Conservation (phyloP, 306 rosid species). For the Fagus crenata region DNA sequence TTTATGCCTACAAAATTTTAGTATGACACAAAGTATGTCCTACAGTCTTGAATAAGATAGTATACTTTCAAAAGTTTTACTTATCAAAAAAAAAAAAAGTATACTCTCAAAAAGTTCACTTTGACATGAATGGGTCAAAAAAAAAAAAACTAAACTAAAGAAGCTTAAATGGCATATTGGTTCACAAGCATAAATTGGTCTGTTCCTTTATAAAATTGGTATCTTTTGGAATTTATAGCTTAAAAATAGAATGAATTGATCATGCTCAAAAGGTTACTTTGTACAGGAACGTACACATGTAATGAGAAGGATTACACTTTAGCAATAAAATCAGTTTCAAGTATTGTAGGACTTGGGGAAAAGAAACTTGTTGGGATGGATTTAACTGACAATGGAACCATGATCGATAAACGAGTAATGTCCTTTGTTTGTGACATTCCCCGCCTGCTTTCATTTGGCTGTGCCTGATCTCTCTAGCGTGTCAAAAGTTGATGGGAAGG, state of each 20-base stretch:
- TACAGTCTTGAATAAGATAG: neutral
- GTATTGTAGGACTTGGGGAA: neutral
- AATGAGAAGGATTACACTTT: neutral
- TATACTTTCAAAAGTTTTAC: neutral
- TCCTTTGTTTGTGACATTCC: neutral
- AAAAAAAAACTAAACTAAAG: neutral
- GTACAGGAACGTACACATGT: neutral
- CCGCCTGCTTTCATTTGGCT: neutral
- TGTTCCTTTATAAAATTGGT: too few species aligned
- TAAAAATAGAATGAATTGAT: too few species aligned
- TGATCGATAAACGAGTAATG: neutral
- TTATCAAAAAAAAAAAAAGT: too few species aligned
- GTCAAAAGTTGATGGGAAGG: neutral
- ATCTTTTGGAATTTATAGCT: too few species aligned
- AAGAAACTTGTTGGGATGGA: neutral
- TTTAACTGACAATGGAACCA: neutral
- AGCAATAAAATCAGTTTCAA: neutral
- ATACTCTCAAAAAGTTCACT: too few species aligned
- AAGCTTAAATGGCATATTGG: neutral
- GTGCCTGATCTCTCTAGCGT: neutral
- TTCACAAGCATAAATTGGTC: neutral
- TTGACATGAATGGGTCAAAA: too few species aligned
- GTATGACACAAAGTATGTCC: neutral
- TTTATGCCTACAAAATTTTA: too few species aligned
- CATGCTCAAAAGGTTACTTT: neutral